Evolutionary conservation across 129 eudicot genomes (phyloP).

Genomic region (Heracleum sosnowskyi): DNA sequence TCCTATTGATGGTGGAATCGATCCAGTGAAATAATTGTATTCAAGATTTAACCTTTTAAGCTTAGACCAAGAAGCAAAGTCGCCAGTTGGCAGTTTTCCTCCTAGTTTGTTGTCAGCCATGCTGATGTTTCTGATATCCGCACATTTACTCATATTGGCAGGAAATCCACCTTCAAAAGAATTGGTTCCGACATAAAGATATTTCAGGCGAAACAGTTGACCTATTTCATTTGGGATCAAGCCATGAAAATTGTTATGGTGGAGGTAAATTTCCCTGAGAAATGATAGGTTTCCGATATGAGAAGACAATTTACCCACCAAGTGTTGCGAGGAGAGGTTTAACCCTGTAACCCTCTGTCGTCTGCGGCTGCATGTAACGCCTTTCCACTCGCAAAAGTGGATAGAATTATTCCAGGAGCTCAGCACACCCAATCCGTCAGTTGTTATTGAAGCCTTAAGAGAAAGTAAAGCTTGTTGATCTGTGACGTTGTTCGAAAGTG

Average conservation of each 20-base stretch:
- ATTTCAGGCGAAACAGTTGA: not conserved
- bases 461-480: slow-evolving; percentile 23
- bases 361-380: slow-evolving; percentile 21
- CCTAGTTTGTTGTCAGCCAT: not conserved
- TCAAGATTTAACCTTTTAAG: not conserved
- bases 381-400: slow-evolving; percentile 25
- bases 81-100: not conserved
- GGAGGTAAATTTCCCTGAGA: slow-evolving; percentile 5
- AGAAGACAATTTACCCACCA: slow-evolving; percentile 29
- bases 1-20: slow-evolving; percentile 15
- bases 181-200: not conserved
- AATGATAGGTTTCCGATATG: slow-evolving; percentile 31
- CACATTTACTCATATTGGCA: not conserved
- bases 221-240: slow-evolving; percentile 1
- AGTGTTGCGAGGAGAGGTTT: slow-evolving; percentile 3
- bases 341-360: slow-evolving; percentile 19
- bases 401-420: slow-evolving; percentile 24
- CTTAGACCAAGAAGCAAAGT: not conserved
- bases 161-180: not conserved
- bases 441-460: slow-evolving; percentile 2
- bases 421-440: slow-evolving; percentile 11
- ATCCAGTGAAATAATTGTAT: slow-evolving; percentile 6
- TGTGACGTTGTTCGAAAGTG: not conserved
- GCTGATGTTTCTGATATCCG: not conserved
- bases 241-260: not conserved